These are phyloP conservation scores for Zychaea mexicana DNA, from an alignment of 371 early-diverging fungal species.

Conservation along the genomic window DNA sequence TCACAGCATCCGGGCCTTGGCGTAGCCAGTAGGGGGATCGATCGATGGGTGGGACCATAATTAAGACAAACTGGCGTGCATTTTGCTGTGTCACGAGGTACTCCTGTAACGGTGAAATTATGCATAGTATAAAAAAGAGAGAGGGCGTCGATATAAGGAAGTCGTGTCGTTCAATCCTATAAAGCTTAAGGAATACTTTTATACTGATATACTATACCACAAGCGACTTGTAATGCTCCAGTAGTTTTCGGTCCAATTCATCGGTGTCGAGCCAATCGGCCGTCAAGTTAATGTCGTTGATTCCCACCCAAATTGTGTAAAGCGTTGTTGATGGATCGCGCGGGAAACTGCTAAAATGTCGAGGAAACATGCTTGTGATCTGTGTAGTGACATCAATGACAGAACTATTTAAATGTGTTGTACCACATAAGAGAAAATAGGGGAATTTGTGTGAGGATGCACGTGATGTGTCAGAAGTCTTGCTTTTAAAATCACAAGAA, in stretches of 20 bases:
- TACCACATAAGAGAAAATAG: not conserved
- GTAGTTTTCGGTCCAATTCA: slow-evolving; percentile 20
- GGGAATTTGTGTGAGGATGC: not conserved
- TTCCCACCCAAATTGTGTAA: slow-evolving; percentile 40
- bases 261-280: slow-evolving; percentile 20
- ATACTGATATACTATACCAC: too few relatives aligned
- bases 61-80: slow-evolving; percentile 30
- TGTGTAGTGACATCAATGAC: slow-evolving; percentile 39
- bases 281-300: slow-evolving; percentile 42
- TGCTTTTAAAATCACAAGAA: too few relatives aligned
- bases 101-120: slow-evolving; percentile 7
- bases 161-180: too few relatives aligned
- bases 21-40: slow-evolving; percentile 31
- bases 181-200: too few relatives aligned
- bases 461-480: not conserved
- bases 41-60: slow-evolving; percentile 43
- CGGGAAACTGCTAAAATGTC: slow-evolving; percentile 18
- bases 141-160: too few relatives aligned
- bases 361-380: slow-evolving; percentile 27
- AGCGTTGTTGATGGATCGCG: slow-evolving; percentile 19
- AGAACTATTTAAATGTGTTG: not conserved
- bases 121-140: too few relatives aligned
- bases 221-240: slow-evolving; percentile 19
- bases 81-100: slow-evolving; percentile 20
- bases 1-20: slow-evolving; percentile 1